phyloP scores from a whole-genome alignment of 1,139 yeast species.

The Yamadazyma atmosphaerica region DNA sequence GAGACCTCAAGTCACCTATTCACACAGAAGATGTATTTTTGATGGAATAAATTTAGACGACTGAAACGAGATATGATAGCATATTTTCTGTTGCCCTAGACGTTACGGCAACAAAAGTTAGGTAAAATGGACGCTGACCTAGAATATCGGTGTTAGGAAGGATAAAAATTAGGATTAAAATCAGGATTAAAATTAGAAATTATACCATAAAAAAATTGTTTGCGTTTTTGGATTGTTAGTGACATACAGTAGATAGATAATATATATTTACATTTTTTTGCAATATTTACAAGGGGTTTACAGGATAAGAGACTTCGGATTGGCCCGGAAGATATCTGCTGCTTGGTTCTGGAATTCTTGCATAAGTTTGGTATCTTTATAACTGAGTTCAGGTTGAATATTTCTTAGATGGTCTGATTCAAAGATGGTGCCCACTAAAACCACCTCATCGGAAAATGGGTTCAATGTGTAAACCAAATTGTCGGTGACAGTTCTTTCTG shows the following conservation, averaged over 20 bases:
- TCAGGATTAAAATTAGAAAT: no score
- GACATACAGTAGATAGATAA: no score
- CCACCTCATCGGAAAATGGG: slow-evolving; percentile 64
- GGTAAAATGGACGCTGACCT: no score
- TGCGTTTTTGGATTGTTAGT: no score
- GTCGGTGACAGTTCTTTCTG: slow-evolving; percentile 67
- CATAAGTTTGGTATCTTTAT: slow-evolving; percentile 25
- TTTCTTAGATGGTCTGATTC: slow-evolving; percentile 55
- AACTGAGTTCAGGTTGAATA: slow-evolving; percentile 30
- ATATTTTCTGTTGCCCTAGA: no score
- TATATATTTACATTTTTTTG: no score
- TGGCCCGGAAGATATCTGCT: slow-evolving; percentile 34
- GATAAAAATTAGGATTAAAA: no score
- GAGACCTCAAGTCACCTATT: slow-evolving; percentile 4
- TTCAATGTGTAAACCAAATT: slow-evolving; percentile 77
- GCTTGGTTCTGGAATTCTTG: slow-evolving; percentile 25
- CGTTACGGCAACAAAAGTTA: no score
- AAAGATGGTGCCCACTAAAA: slow-evolving; percentile 78
- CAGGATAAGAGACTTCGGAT: slow-evolving; percentile 16
- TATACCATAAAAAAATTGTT: no score
- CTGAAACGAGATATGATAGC: no score
- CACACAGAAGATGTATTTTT: slow-evolving; percentile 17
- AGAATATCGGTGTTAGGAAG: no score
- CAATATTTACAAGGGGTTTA: slow-evolving; percentile 9
- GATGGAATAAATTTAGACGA: slow-evolving; percentile 28